Evolutionary conservation across 306 rosid species (phyloP).

Genomic region (Begonia fuchsioides): DNA sequence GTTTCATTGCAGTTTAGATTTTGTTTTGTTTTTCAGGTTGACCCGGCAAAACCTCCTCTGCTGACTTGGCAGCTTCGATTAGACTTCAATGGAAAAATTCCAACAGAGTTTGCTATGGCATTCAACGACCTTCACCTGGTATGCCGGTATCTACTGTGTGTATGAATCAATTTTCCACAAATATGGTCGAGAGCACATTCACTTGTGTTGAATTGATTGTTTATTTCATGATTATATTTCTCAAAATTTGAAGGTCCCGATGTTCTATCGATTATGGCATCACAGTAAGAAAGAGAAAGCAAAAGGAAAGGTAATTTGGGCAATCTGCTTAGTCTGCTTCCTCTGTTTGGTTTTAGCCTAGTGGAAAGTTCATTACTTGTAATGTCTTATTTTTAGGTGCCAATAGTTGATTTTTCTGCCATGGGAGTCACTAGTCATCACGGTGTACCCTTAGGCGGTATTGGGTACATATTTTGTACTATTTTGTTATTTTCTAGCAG

Average conservation of each 20-base stretch:
- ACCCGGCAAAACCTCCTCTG: slow-evolving; percentile 41
- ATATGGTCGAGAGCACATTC: too few relatives aligned
- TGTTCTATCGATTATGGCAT: slow-evolving; percentile 60
- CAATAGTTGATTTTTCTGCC: slow-evolving; percentile 21
- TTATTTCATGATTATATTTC: not conserved
- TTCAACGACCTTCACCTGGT: too few relatives aligned
- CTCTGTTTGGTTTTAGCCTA: slow-evolving; percentile 6
- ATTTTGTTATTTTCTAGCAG: not conserved
- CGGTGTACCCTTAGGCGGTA: slow-evolving; percentile 80
- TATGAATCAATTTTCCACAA: too few relatives aligned
- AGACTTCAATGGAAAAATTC: slow-evolving; percentile 23
- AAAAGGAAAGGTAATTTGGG: slow-evolving; percentile 54
- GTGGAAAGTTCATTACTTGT: slow-evolving; percentile 23
- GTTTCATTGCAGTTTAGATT: too few relatives aligned
- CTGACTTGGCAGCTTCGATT: slow-evolving; percentile 74
- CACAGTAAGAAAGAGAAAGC: slow-evolving; percentile 45
- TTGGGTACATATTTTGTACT: slow-evolving; percentile 45
- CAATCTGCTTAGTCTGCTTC: slow-evolving; percentile 1
- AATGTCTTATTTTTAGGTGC: slow-evolving; percentile 31
- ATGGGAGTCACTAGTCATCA: slow-evolving; percentile 41
- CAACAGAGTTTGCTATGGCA: slow-evolving; percentile 19
- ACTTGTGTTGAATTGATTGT: too few relatives aligned
- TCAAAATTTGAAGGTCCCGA: slow-evolving; percentile 46
- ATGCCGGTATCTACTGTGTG: too few relatives aligned
- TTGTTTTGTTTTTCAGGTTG: slow-evolving; percentile 28